A percentile compares a stretch with the other conserved stretches of the same genome.
Conservation (phyloP, 2,329 filamentous ascomycete species). For the Chalaropsis ovoidea region DNA sequence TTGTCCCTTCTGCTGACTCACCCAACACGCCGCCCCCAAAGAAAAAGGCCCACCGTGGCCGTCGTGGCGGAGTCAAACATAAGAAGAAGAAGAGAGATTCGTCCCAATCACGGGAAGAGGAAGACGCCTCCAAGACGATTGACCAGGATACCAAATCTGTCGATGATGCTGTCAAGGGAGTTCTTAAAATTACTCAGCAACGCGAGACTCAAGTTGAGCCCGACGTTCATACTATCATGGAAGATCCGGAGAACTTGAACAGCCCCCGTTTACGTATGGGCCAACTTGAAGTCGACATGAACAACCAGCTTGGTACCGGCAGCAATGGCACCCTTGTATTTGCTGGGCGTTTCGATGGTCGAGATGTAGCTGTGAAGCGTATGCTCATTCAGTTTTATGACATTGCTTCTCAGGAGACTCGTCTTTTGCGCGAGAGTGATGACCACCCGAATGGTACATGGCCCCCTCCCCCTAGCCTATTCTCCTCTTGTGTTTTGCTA, state of each 20-base stretch:
- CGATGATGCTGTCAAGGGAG: slow-evolving; percentile 52
- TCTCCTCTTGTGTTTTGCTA: slow-evolving; percentile 27
- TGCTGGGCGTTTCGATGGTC: slow-evolving; percentile 84
- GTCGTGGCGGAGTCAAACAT: slow-evolving; percentile 61
- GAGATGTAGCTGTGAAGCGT: slow-evolving; percentile 88
- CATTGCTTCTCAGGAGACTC: slow-evolving; percentile 88
- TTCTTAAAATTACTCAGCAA: slow-evolving; percentile 47
- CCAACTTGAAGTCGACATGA: slow-evolving; percentile 53
- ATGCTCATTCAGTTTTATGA: slow-evolving; percentile 96
- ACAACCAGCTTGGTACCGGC: slow-evolving; percentile 60
- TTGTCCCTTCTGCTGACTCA: background rate
- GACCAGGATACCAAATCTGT: slow-evolving; percentile 33
- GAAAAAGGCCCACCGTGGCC: slow-evolving; percentile 59
- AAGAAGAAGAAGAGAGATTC: slow-evolving; percentile 47
- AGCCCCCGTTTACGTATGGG: slow-evolving; percentile 52
- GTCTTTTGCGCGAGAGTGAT: slow-evolving; percentile 81
- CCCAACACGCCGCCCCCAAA: slow-evolving; percentile 35
- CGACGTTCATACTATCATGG: slow-evolving; percentile 48
- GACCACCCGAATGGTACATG: slow-evolving; percentile 70
- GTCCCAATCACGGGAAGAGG: slow-evolving; percentile 43
- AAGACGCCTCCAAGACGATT: slow-evolving; percentile 29
- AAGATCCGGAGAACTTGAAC: slow-evolving; percentile 50
- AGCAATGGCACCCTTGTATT: slow-evolving; percentile 97
- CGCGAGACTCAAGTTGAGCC: slow-evolving; percentile 43
- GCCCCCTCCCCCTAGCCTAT: background rate